Base-by-base conservation (phyloP, 768 basidiomycete species). In the Coprinopsis cinerea region DNA sequence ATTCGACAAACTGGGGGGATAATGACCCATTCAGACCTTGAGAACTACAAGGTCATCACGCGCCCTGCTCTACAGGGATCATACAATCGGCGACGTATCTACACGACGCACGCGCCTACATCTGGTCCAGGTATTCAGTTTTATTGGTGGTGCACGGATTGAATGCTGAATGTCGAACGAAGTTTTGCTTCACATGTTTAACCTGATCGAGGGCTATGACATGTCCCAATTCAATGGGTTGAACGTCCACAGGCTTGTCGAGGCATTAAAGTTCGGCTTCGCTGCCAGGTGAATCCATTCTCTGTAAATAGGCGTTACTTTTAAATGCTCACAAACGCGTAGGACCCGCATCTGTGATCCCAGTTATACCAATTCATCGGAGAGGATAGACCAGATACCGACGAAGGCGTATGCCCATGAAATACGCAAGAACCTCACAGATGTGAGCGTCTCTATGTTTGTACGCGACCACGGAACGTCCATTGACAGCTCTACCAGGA, bases 131-230 rank as follows among this genome's bases (percentile, higher is more conserved):
- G 76, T 78, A 55, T 49, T 68, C 61, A 20, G 3, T 30, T 25
- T 48, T 32, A n/a, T 22, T 5, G 3, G 4, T 20, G 42, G 23
- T 11, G 2, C 35, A 4, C 37, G 17, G 30, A 28, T 17, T 13
- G n/a, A 20, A 20, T 18, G 3, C 17, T 30, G n/a, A 23, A 51
- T 40, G 22, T 39, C 10, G 15, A 25, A 2, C 18, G 40, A 42
- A 74, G 89, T 88, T n/a, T 69, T 98, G 35, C 68, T 96, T 34
- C 87, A 92, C 61, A 87, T 97, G 76, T 70, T 98, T n/a, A 96
- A 97, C 61, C 63, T 93, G 17, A 68, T 95, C 40, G 93, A 96
- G 61, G 73, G 76, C n/a, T 97, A 78, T 59, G 65, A 78, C 27
- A 55, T 74, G 15, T 67, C 69, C 22, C 80, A 80, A 39, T 64